Conservation (phyloP, 2,329 filamentous ascomycete genomes). For the Dactylonectria macrodidyma region DNA sequence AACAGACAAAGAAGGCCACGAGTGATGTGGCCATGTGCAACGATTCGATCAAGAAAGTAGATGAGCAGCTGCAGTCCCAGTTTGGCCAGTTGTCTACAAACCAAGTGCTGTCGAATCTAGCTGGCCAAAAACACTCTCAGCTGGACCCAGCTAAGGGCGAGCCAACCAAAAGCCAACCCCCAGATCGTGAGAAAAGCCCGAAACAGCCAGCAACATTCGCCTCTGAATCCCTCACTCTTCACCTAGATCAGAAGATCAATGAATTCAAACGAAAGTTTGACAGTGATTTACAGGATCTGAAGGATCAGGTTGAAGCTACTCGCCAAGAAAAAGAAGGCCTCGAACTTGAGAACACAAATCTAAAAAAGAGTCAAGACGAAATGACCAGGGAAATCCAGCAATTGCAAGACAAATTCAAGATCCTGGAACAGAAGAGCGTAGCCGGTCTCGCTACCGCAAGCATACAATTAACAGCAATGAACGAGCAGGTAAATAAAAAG, state of each 20-base stretch:
- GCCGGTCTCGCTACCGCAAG: constrained; percentile 23
- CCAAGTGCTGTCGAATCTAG: constrained; percentile 20
- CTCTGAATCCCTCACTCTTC: constrained; percentile 9
- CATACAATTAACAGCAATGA: constrained; percentile 13
- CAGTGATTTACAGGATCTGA: constrained; percentile 9
- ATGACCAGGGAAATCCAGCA: constrained; percentile 32
- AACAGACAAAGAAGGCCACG: constrained; percentile 34
- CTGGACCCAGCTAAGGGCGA: too few relatives aligned
- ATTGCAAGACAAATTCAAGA: constrained; percentile 38
- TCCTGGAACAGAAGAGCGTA: constrained; percentile 47
- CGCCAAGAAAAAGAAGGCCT: constrained; percentile 7
- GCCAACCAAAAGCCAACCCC: constrained; percentile 15
- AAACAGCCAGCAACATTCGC: constrained; percentile 4
- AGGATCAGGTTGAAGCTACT: constrained; percentile 16
- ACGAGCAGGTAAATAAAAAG: constrained; percentile 22
- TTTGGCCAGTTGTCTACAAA: constrained; percentile 11
- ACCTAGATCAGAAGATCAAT: constrained; percentile 33
- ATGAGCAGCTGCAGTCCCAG: constrained; percentile 23
- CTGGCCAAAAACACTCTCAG: constrained; percentile 14
- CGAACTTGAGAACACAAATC: constrained; percentile 25
- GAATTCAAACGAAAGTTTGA: constrained; percentile 27
- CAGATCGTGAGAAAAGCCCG: neutral
- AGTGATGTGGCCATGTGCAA: constrained; percentile 18
- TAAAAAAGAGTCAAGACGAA: constrained; percentile 33
- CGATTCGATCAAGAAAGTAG: constrained; percentile 24